phyloP scores from a whole-genome alignment of 495 filamentous ascomycete species.

The Pyrenula aspistea region DNA sequence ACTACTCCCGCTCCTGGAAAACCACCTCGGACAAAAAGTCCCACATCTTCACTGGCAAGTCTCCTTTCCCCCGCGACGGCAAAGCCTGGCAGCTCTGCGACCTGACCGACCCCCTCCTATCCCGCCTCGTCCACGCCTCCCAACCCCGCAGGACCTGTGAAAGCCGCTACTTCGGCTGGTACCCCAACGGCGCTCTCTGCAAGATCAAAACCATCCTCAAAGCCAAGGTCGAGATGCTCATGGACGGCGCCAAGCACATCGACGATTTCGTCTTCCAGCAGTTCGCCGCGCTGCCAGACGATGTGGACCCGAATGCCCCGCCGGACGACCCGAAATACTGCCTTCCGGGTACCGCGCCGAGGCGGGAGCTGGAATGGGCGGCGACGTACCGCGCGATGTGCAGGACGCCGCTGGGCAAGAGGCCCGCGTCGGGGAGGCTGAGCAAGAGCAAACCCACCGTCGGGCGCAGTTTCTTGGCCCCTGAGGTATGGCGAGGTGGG shows the following conservation, averaged over 20 bases:
- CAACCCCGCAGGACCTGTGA: conserved; percentile 37
- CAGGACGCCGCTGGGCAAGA: neutral
- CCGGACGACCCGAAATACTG: conserved; percentile 2
- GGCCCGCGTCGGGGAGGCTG: neutral
- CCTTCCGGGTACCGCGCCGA: neutral
- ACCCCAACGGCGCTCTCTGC: conserved; percentile 57
- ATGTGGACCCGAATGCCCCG: conserved; percentile 16
- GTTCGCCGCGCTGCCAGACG: conserved; percentile 32
- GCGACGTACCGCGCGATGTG: neutral
- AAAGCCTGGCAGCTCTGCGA: conserved; percentile 92
- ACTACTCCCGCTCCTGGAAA: neutral
- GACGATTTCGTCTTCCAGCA: conserved; percentile 37
- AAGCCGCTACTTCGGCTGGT: conserved; percentile 65
- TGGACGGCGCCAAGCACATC: conserved; percentile 23
- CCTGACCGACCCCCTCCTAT: conserved; percentile 64
- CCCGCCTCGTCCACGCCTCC: conserved; percentile 13
- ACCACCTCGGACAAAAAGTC: conserved; percentile 18
- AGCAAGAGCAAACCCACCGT: neutral
- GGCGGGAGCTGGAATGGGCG: conserved; percentile 2
- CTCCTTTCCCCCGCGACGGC: conserved; percentile 52
- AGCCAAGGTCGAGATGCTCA: conserved; percentile 50
- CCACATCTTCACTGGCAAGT: conserved; percentile 73
- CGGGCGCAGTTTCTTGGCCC: neutral
- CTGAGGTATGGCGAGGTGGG: neutral
- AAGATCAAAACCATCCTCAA: conserved; percentile 81